Conservation (phyloP, 2,329 filamentous ascomycete genomes). For the Exophiala sideris region DNA sequence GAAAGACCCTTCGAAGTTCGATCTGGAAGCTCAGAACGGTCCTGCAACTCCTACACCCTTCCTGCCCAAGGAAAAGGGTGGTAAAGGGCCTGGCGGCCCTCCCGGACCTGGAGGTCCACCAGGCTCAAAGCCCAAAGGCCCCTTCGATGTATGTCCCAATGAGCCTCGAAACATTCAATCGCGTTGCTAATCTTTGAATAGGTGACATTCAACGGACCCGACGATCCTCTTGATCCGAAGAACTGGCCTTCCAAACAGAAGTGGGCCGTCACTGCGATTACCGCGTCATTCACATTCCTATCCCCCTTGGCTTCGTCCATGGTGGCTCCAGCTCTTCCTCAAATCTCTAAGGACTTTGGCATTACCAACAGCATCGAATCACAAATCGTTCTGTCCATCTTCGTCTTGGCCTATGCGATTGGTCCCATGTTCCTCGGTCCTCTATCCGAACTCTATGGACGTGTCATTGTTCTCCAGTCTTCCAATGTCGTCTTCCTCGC, state of each 20-base stretch:
- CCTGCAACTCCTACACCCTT: constrained; percentile 27
- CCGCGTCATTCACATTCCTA: constrained; percentile 60
- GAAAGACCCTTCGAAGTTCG: constrained; percentile 26
- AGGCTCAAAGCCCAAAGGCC: constrained; percentile 38
- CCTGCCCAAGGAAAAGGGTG: constrained; percentile 23
- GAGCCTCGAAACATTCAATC: neutral
- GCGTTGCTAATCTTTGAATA: constrained; percentile 23
- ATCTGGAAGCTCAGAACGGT: constrained; percentile 27
- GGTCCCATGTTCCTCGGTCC: constrained; percentile 54
- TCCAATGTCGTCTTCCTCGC: constrained; percentile 55
- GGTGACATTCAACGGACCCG: constrained; percentile 52
- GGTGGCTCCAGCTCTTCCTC: constrained; percentile 51
- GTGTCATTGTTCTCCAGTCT: constrained; percentile 53
- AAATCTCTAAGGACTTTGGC: constrained; percentile 53
- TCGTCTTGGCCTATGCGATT: constrained; percentile 54
- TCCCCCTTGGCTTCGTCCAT: constrained; percentile 64
- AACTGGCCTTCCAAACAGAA: constrained; percentile 58
- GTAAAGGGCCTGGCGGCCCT: constrained; percentile 7
- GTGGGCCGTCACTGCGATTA: constrained; percentile 55
- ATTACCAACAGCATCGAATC: constrained; percentile 47
- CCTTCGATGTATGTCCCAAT: constrained; percentile 47
- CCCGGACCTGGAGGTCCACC: constrained; percentile 16
- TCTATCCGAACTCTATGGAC: constrained; percentile 56
- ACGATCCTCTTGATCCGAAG: constrained; percentile 48
- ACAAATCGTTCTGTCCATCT: constrained; percentile 54